Evolutionary conservation across 164 flowering plant genomes (phyloP).

Genomic region (Umbilicus rupestris): DNA sequence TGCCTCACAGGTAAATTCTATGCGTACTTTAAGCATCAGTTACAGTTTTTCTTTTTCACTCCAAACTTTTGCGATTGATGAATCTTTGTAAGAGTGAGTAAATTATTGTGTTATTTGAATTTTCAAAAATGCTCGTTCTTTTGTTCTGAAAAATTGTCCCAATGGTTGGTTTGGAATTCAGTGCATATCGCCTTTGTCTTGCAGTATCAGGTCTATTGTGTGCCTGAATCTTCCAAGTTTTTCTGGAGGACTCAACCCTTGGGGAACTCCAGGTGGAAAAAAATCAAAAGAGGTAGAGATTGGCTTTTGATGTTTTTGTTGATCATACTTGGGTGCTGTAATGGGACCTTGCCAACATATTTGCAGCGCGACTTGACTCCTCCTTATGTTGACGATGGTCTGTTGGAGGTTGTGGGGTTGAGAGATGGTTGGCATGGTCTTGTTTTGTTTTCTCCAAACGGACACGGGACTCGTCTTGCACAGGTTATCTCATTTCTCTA

Average conservation of each 20-base stretch:
- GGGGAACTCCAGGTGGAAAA: constrained; percentile 66
- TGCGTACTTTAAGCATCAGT: too few species aligned
- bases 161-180: too few species aligned
- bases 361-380: constrained; percentile 64
- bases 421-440: constrained; percentile 95
- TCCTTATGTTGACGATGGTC: constrained; percentile 82
- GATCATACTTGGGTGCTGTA: too few species aligned
- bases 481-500: too few species aligned
- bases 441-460: constrained; percentile 62
- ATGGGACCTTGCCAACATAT: constrained; percentile 38
- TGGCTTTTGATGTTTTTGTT: too few species aligned
- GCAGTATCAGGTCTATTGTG: constrained; percentile 80
- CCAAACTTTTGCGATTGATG: too few species aligned
- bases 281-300: too few species aligned
- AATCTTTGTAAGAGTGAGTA: too few species aligned
- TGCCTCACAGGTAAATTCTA: constrained; percentile 57
- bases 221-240: constrained; percentile 91
- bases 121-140: too few species aligned
- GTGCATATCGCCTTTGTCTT: too few species aligned
- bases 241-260: constrained; percentile 90
- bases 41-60: not conserved
- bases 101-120: too few species aligned
- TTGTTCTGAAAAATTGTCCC: too few species aligned
- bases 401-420: constrained; percentile 82
- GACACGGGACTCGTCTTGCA: constrained; percentile 92